Conservation (phyloP, 352 stramenopile species). For the Globisporangium abappressorium region DNA sequence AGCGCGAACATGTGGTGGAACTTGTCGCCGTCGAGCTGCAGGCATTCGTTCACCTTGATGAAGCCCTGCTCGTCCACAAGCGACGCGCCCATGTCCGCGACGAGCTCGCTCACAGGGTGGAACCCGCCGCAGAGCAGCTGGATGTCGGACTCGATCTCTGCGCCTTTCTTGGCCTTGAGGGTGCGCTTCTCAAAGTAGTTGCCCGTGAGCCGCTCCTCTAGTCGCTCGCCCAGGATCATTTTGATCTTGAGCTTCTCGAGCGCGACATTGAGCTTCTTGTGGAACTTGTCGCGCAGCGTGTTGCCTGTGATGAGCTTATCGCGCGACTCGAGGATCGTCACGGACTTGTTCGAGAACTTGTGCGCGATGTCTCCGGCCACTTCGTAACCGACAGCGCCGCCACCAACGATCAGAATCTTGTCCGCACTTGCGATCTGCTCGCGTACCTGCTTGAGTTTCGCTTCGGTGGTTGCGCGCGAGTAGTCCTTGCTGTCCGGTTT, state of each 20-base stretch:
- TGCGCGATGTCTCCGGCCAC: slow-evolving; percentile 44
- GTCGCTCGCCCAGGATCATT: slow-evolving; percentile 51
- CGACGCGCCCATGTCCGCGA: slow-evolving; percentile 37
- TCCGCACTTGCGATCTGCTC: slow-evolving; percentile 34
- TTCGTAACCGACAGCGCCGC: slow-evolving; percentile 51
- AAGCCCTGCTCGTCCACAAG: slow-evolving; percentile 33
- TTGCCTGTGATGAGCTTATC: slow-evolving; percentile 28
- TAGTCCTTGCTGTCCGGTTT: slow-evolving; percentile 37
- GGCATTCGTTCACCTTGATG: slow-evolving; percentile 43
- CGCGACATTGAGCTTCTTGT: slow-evolving; percentile 24
- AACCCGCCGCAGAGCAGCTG: slow-evolving; percentile 50
- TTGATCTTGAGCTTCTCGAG: slow-evolving; percentile 44
- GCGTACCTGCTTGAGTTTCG: slow-evolving; percentile 27
- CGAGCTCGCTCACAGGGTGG: slow-evolving; percentile 20
- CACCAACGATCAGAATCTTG: slow-evolving; percentile 53
- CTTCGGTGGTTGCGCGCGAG: slow-evolving; percentile 21
- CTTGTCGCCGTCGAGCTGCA: slow-evolving; percentile 46
- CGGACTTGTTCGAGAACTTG: slow-evolving; percentile 45
- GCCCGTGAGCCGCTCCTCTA: slow-evolving; percentile 34
- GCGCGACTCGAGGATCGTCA: slow-evolving; percentile 46
- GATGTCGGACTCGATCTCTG: slow-evolving; percentile 41
- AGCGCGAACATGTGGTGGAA: slow-evolving; percentile 56
- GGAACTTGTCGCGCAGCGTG: slow-evolving; percentile 50
- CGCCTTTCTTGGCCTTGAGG: slow-evolving; percentile 48
- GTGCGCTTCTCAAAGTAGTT: slow-evolving; percentile 31